Percentiles rank a stretch among this genome's conserved stretches.
Conservation (phyloP, 345 rosid genomes). For the Citrus inodora region DNA sequence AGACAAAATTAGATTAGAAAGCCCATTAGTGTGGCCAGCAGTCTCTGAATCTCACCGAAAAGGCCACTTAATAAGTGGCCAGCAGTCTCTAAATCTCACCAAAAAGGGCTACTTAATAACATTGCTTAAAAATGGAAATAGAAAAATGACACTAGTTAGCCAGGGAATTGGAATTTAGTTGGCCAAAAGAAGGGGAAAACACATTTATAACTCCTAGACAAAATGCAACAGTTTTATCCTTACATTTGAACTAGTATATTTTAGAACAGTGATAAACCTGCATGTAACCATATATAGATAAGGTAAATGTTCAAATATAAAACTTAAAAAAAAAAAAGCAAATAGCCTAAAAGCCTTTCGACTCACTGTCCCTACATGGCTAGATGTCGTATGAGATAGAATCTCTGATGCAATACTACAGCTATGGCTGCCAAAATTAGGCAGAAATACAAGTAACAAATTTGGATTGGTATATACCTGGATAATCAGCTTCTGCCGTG, state of each 20-base stretch:
- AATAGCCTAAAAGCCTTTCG: background rate
- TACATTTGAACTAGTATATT: background rate
- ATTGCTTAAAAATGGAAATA: background rate
- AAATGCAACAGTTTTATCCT: background rate
- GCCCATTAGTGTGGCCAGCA: constrained; percentile 1
- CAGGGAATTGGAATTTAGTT: background rate
- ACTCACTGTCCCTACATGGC: background rate
- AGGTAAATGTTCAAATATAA: background rate
- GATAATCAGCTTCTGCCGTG: constrained; percentile 7
- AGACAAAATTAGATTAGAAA: constrained; percentile 9
- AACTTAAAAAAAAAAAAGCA: background rate
- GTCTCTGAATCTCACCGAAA: constrained; percentile 7
- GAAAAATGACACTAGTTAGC: background rate
- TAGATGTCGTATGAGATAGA: background rate
- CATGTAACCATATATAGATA: background rate
- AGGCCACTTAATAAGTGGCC: background rate
- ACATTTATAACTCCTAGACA: background rate
- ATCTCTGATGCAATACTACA: background rate
- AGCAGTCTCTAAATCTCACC: constrained; percentile 2
- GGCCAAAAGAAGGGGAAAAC: background rate
- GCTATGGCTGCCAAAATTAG: background rate
- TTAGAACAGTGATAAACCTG: background rate
- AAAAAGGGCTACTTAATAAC: background rate
- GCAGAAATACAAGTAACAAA: background rate
- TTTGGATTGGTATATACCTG: constrained; percentile 9